Conservation (phyloP, 768 basidiomycete genomes). For the Neoboletus magnificus region DNA sequence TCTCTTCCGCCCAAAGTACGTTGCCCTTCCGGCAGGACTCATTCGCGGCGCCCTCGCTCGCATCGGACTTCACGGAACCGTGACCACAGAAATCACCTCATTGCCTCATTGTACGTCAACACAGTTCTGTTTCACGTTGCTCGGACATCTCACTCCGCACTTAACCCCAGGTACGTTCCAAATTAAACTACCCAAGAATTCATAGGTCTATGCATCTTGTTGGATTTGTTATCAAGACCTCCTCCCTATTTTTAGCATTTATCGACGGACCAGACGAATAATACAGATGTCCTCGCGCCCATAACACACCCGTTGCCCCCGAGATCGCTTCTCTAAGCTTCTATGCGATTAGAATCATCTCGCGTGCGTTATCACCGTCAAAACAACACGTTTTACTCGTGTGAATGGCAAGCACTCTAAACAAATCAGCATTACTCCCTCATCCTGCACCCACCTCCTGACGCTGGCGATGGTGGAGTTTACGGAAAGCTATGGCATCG, state of each 20-base stretch:
- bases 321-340: neutral
- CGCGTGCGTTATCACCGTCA: neutral
- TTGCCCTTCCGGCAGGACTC: conserved; percentile 77
- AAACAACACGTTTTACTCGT: neutral
- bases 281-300: neutral
- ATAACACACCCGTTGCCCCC: neutral
- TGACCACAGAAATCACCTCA: conserved; percentile 73
- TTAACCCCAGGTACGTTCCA: conserved; percentile 70
- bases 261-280: neutral
- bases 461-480: neutral
- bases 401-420: neutral
- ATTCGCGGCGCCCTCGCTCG: conserved; percentile 79
- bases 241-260: neutral
- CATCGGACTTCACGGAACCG: conserved; percentile 71
- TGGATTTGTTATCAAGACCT: neutral
- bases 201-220: conserved; percentile 5
- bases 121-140: neutral
- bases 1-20: conserved; percentile 50
- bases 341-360: neutral
- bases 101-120: conserved; percentile 77
- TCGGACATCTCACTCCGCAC: neutral
- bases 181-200: conserved; percentile 69
- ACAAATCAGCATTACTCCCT: too few species aligned
- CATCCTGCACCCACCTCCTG: too few species aligned
- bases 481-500: neutral